phyloP scores from a whole-genome alignment of 768 basidiomycete species.

The Mycena leptocephala region DNA sequence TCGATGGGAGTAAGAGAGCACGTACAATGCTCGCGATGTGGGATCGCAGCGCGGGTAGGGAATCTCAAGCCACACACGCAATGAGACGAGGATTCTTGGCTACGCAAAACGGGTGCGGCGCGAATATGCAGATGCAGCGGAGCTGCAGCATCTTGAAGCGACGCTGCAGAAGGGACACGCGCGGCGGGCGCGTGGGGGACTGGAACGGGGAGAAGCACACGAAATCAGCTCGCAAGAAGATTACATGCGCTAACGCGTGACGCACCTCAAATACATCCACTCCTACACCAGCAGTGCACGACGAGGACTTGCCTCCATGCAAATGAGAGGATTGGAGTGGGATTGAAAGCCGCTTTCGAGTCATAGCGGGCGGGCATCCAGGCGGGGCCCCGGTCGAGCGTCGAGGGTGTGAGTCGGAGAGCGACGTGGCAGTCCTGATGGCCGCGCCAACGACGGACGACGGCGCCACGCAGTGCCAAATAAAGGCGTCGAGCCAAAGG shows the following conservation, averaged over 20 bases:
- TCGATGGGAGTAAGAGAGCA: background rate
- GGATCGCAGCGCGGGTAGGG: background rate
- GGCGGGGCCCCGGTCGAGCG: too few relatives aligned
- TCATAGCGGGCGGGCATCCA: too few relatives aligned
- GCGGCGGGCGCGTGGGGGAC: background rate
- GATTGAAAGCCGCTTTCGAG: too few relatives aligned
- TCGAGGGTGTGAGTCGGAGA: too few relatives aligned
- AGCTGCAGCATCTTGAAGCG: background rate
- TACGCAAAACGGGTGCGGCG: too few relatives aligned
- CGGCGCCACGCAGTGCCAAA: too few relatives aligned
- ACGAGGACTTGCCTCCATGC: too few relatives aligned
- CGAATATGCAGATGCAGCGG: background rate
- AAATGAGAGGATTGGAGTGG: too few relatives aligned
- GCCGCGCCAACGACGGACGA: too few relatives aligned
- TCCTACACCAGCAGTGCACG: background rate
- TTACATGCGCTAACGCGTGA: background rate
- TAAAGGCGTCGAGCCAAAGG: background rate
- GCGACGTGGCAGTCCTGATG: too few relatives aligned
- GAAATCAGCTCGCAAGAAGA: background rate
- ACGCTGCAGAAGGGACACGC: background rate
- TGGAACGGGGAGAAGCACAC: background rate
- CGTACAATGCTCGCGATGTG: background rate
- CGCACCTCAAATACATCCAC: background rate
- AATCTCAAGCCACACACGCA: background rate
- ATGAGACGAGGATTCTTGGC: too few relatives aligned